Base-by-base conservation (phyloP, 2,329 filamentous ascomycete genomes). In the Fusarium sp. region DNA sequence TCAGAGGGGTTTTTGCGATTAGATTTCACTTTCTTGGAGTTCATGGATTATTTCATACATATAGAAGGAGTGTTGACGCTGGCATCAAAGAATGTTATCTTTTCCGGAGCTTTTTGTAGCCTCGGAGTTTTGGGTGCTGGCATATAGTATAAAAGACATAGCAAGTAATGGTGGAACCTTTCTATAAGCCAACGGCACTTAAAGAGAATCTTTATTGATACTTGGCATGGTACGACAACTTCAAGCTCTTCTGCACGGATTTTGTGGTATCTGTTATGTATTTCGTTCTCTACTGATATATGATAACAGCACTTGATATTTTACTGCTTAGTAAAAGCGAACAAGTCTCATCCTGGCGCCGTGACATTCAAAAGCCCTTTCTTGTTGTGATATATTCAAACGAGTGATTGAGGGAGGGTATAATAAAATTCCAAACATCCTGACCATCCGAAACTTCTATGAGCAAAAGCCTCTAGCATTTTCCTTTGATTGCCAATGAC, bases 401-500 rank as follows among this genome's bases (percentile, higher is more conserved):
- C 4, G n/a, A 30, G 8, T 18, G 12, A 15, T 6, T 2, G 13
- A 15, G 33, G 47, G 47, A n/a, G 23, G 23, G 23, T 50, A 50
- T 50, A 38, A 5, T 2, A 8, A 61, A 42, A 40, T 3, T 23
- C 15, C 13, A 13, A 44, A 23, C 16, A 7, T 13, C 12, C 23
- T 41, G 13, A 20, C 28, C 13, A 36, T 38, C 4, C 3, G 4
- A 18, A 8, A 6, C 7, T 31, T 10, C 8, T 31, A 62, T 16
- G 51, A 18, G 12, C 61, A 63, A 15, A 36, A 63, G 0, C 61
- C 33, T 13, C 61, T 64, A 4, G 51, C 44, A 4, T 63, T 63
- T 20, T 64, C 61, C 5, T 63, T 63, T 16, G 61, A 23, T 26
- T 64, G 13, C 59, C 42, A 63, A 28, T 40, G 31, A 13, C 61